A percentile compares a stretch with the other conserved stretches of the same genome.
Evolutionary conservation across 441 rosid species (phyloP).

Genomic region (Brassica balearica): DNA sequence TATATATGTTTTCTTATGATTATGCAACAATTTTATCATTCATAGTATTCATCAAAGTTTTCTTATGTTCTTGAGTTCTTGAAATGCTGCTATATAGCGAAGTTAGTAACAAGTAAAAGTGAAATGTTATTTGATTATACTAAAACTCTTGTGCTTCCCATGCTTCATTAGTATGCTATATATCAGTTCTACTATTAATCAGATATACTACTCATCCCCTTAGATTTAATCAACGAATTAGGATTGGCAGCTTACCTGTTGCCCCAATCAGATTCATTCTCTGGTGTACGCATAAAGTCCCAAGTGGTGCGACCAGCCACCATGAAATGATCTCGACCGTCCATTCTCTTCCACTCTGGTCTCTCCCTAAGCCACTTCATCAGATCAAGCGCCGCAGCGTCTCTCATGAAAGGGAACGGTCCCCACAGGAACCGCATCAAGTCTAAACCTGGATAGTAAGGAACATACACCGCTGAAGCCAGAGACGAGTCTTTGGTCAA

Average conservation of each 20-base stretch:
- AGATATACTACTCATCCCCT: too few relatives aligned
- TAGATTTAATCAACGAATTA: too few relatives aligned
- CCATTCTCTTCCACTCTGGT: constrained; percentile 75
- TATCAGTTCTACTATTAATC: too few relatives aligned
- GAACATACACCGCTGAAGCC: constrained; percentile 77
- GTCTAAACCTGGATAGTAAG: constrained; percentile 81
- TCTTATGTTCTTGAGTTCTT: too few relatives aligned
- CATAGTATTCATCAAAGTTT: neutral
- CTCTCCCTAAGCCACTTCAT: constrained; percentile 65
- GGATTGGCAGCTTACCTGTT: constrained; percentile 43
- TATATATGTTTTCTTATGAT: neutral
- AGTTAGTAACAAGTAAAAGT: neutral
- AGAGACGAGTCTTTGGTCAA: constrained; percentile 66
- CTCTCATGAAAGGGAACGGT: constrained; percentile 55
- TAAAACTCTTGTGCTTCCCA: neutral
- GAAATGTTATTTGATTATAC: neutral
- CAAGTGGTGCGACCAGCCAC: constrained; percentile 86
- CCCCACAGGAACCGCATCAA: constrained; percentile 77
- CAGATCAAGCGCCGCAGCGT: constrained; percentile 55
- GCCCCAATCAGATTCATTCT: constrained; percentile 67
- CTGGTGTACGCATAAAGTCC: constrained; percentile 78
- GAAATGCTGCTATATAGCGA: neutral
- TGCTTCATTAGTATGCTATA: neutral
- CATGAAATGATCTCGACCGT: constrained; percentile 72
- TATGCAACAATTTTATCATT: neutral